Percentiles rank a stretch among this genome's conserved stretches.
Evolutionary conservation across 2,329 filamentous ascomycete genomes (phyloP).

Genomic region (Sarocladium oryzae): DNA sequence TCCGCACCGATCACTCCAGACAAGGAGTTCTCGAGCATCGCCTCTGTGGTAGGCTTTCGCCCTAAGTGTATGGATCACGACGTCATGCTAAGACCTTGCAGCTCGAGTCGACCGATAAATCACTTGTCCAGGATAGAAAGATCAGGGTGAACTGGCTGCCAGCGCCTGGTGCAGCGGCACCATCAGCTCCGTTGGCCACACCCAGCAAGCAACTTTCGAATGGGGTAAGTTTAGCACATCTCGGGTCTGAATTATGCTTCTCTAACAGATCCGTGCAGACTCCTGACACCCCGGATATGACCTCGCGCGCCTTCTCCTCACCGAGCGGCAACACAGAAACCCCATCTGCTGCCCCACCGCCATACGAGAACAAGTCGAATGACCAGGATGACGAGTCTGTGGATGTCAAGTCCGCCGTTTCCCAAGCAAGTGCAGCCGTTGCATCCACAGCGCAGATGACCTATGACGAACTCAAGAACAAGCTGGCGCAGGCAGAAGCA

Average conservation of each 20-base stretch:
- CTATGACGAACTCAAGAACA: constrained; percentile 59
- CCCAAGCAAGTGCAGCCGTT: constrained; percentile 21
- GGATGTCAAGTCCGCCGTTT: constrained; percentile 19
- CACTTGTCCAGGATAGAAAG: constrained; percentile 82
- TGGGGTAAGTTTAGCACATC: constrained; percentile 28
- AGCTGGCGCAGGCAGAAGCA: constrained; percentile 69
- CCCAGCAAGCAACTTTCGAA: constrained; percentile 36
- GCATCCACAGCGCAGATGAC: constrained; percentile 29
- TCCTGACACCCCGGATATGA: constrained; percentile 35
- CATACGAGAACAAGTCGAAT: constrained; percentile 23
- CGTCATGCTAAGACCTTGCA: constrained; percentile 28
- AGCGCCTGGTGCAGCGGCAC: constrained; percentile 34
- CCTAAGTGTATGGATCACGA: neutral
- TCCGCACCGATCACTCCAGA: constrained; percentile 78
- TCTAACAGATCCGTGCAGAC: constrained; percentile 16
- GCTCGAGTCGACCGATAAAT: constrained; percentile 77
- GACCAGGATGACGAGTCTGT: constrained; percentile 22
- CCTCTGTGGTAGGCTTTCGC: constrained; percentile 62
- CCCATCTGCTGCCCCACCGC: constrained; percentile 25
- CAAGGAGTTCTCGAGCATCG: constrained; percentile 75
- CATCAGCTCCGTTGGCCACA: constrained; percentile 24
- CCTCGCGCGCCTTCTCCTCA: constrained; percentile 38
- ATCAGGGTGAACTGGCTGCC: constrained; percentile 81
- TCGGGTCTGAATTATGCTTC: neutral
- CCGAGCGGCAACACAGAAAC: constrained; percentile 29